Base-by-base conservation (phyloP, 2,329 filamentous ascomycete genomes). In the Cladophialophora chaetospira region DNA sequence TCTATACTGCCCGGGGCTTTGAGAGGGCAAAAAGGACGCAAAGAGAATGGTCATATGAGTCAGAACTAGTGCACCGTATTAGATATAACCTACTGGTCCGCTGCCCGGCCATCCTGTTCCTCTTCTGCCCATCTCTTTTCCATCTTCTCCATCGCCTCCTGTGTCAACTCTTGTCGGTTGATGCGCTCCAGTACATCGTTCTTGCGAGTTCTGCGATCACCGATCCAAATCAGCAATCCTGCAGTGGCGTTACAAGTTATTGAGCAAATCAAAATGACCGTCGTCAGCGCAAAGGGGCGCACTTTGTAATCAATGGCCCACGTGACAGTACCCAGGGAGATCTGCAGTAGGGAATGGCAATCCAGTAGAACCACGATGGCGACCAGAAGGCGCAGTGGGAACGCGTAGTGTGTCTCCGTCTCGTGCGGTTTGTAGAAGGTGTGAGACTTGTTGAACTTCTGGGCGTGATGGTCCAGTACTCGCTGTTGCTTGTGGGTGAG, bases 341-440 rank as follows among this genome's bases (percentile, higher is more conserved):
- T 49, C 46, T 49, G 46, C 46, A 49, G 19, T 28, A 49, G 46
- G 19, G 46, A 49, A 13, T 49, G 46, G 4, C 46, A 49, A 31
- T 49, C 46, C 46, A 49, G 6, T 5, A 49, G 46, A 17, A 49
- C 17, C 11, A 49, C 46, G 46, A 49, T 49, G 46, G 31, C 46
- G 31, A 49, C 46, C 31, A 49, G 46, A 15, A 49, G 46, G 0
- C 46, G 46, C 46, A 49, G 46, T 17, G 46, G 46, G 31, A 49
- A 49, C 19, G 46, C 46, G 31, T 49, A 31, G 46, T 49, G 46
- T 23, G 46, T 49, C 5, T 49, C 46, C 31, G 46, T 49, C 46
- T 49, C 46, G 46, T 49, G 46, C 21, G 46, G 46, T 5, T 49
- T 49, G 13, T 49, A 49, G 46, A 49, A 49, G 11, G 46, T 49